Base-by-base conservation (phyloP, 2,329 filamentous ascomycete genomes). In the Clarireedia paspali region DNA sequence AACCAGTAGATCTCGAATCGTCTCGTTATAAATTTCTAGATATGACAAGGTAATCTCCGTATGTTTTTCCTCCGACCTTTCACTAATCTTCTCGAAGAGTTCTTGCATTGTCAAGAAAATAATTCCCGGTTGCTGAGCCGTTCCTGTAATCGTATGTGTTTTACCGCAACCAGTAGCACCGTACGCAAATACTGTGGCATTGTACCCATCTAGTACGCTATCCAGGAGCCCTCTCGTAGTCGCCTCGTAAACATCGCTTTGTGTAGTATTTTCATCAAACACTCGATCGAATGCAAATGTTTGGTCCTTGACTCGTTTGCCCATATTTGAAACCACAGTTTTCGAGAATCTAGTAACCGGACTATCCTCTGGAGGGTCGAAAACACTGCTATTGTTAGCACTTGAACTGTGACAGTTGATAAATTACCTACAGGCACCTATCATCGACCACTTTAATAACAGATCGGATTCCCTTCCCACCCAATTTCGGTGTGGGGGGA, bases 41-140 rank as follows among this genome's bases (percentile, higher is more conserved):
- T 97, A 99, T 0, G 91, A 96, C 15, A 99, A 81, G 0, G 91
- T 90, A 53, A 99, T 77, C 67, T 97, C 94, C 3, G 91, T 94
- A 27, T 84, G 78, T 72, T 96, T 97, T 59, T 96, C 91, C 57
- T 88, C 84, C 60, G 85, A 86, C 53, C 89, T 75, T 56, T 97
- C 94, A n/a, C 79, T 77, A 63, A 99, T 96, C 71, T 92, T 89
- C 74, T 99, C 94, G 68, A 99, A 99, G 24, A 99, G 77, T 72
- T 99, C 94, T 72, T 97, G 92, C 91, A 99, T 99, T 1, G 94
- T 97, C 66, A 99, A 75, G 74, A 97, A 99, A 70, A 99, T 99
- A 67, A 99, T 97, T 56, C 94, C 94, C 0, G 94, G 94, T 67
- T 95, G 88, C 70, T 95, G 88, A 1, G 90, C 75, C 0, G 92